Evolutionary conservation across 2,329 filamentous ascomycete genomes (phyloP).

Genomic region (Pseudonectria foliicola): DNA sequence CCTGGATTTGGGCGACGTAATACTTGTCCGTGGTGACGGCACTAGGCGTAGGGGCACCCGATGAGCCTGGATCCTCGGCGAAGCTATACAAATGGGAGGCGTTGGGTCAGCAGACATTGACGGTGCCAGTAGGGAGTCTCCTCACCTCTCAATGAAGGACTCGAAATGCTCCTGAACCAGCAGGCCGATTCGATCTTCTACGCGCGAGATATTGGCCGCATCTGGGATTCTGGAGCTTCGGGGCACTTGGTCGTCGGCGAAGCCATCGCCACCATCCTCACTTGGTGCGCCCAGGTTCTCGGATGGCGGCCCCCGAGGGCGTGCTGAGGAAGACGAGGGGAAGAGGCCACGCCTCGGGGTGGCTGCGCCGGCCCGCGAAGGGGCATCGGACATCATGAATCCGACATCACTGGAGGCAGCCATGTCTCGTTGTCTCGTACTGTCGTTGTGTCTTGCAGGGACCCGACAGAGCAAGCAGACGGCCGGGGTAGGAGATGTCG

Average conservation of each 20-base stretch:
- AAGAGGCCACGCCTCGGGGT: constrained; percentile 34
- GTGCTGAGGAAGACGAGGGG: constrained; percentile 45
- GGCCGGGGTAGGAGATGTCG: background rate
- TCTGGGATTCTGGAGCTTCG: constrained; percentile 41
- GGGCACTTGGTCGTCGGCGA: constrained; percentile 58
- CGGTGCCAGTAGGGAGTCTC: too few relatives aligned
- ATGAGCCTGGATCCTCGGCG: constrained; percentile 60
- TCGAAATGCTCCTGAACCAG: constrained; percentile 72
- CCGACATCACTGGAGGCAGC: constrained; percentile 50
- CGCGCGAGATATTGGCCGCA: constrained; percentile 53
- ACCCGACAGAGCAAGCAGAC: background rate
- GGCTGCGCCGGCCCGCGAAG: constrained; percentile 35
- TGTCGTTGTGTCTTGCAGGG: constrained; percentile 1
- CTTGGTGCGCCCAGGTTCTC: constrained; percentile 54
- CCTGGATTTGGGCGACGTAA: constrained; percentile 77
- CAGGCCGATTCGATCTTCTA: constrained; percentile 70
- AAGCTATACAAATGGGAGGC: constrained; percentile 38
- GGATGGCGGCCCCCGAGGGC: constrained; percentile 53
- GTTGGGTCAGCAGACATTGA: background rate
- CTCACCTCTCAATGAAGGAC: constrained; percentile 69
- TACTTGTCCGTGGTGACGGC: constrained; percentile 71
- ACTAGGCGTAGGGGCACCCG: constrained; percentile 58
- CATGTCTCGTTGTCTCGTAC: constrained; percentile 29
- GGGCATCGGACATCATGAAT: constrained; percentile 50
- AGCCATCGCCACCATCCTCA: constrained; percentile 55